A percentile compares a stretch with the other conserved stretches of the same genome.
phyloP scores from a whole-genome alignment of 1,139 yeast species.

The Lipomyces yarrowii region DNA sequence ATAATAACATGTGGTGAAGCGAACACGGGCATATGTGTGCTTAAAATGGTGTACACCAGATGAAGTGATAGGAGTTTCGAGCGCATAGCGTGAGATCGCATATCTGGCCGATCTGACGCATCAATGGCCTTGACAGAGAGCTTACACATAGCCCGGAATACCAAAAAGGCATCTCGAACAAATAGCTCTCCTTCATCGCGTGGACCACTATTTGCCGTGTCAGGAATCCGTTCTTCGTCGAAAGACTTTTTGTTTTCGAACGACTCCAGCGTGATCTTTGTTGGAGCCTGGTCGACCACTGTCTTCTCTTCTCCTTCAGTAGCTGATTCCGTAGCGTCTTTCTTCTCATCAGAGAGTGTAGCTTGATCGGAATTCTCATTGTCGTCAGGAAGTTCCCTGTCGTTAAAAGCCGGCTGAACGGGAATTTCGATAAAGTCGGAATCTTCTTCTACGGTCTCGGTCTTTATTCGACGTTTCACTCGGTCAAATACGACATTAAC shows the following conservation, averaged over 20 bases:
- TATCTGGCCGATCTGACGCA: constrained; percentile 63
- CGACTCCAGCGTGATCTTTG: constrained; percentile 36
- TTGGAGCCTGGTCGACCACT: constrained; percentile 31
- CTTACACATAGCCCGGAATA: constrained; percentile 93
- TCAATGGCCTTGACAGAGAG: constrained; percentile 82
- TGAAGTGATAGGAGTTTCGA: constrained; percentile 88
- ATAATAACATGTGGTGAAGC: constrained; percentile 64
- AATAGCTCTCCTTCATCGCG: constrained; percentile 60
- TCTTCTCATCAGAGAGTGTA: background rate
- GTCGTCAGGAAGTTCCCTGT: constrained; percentile 8
- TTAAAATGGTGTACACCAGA: constrained; percentile 80
- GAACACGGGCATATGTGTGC: constrained; percentile 83
- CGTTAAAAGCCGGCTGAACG: constrained; percentile 13
- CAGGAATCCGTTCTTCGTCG: constrained; percentile 32
- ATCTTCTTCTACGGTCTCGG: constrained; percentile 10
- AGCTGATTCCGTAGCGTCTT: background rate
- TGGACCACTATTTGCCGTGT: constrained; percentile 35
- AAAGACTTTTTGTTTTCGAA: constrained; percentile 35
- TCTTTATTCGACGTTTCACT: constrained; percentile 46
- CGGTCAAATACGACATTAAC: constrained; percentile 83
- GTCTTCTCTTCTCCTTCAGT: background rate
- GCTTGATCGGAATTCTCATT: constrained; percentile 24
- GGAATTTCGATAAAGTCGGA: constrained; percentile 21
- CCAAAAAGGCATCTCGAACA: constrained; percentile 87
- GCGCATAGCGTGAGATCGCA: constrained; percentile 89